These are phyloP conservation scores for Thermothelomyces thermophilus DNA, from an alignment of 2,329 filamentous ascomycete species.

Conservation along the genomic window DNA sequence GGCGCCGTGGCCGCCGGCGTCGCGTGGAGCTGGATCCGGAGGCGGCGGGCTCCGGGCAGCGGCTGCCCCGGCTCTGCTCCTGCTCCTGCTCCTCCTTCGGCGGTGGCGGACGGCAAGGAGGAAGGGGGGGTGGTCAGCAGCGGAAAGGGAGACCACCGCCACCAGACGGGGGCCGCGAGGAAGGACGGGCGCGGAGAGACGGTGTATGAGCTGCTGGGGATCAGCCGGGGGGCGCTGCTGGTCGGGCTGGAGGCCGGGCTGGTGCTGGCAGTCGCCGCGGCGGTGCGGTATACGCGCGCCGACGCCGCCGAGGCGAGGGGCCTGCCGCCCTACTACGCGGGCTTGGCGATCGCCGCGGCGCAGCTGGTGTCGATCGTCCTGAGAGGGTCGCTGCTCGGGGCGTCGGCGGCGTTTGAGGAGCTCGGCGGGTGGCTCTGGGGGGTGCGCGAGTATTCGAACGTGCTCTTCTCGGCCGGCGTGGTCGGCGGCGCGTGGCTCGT, in stretches of 20 bases:
- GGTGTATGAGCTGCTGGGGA: slow-evolving; percentile 36
- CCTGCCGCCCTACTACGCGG: slow-evolving; percentile 46
- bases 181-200: slow-evolving; percentile 26
- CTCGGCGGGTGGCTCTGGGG: slow-evolving; percentile 44
- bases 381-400: slow-evolving; percentile 50
- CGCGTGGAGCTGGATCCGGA: slow-evolving; percentile 42
- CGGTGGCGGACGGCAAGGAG: neutral
- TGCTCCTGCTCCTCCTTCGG: neutral
- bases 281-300: slow-evolving; percentile 28
- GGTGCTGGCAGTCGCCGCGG: slow-evolving; percentile 35
- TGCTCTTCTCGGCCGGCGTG: slow-evolving; percentile 49
- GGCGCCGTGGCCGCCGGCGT: slow-evolving; percentile 53
- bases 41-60: slow-evolving; percentile 29
- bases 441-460: slow-evolving; percentile 33
- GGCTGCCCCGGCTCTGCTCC: no score
- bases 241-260: slow-evolving; percentile 39
- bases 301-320: slow-evolving; percentile 28
- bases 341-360: slow-evolving; percentile 50
- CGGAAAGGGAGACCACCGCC: neutral
- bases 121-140: neutral
- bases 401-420: slow-evolving; percentile 57
- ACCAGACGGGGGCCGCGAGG: neutral
- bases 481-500: slow-evolving; percentile 40
- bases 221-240: slow-evolving; percentile 34
- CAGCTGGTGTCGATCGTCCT: slow-evolving; percentile 51